Percentiles rank a stretch among this genome's conserved stretches.
Conservation (phyloP, 441 rosid species). For the Cnidoscolus chayamansa region DNA sequence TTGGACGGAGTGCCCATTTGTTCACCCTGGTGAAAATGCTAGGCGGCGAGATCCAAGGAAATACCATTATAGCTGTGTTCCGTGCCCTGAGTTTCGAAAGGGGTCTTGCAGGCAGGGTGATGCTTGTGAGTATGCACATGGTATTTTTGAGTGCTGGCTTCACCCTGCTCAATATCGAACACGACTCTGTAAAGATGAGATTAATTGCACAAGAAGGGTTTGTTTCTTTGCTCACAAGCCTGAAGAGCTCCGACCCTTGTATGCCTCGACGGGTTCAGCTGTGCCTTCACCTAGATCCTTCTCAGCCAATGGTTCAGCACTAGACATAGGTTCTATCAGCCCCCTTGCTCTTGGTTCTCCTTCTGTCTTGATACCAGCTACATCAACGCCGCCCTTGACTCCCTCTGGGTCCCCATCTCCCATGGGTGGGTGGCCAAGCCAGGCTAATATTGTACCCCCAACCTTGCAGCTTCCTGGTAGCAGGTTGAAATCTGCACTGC, state of each 20-base stretch:
- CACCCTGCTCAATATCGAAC: slow-evolving; percentile 88
- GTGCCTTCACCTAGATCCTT: slow-evolving; percentile 69
- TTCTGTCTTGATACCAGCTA: slow-evolving; percentile 38
- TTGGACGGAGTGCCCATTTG: slow-evolving; percentile 89
- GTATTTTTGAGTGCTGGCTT: slow-evolving; percentile 84
- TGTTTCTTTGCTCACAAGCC: slow-evolving; percentile 76
- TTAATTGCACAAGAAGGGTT: slow-evolving; percentile 55
- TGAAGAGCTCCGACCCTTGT: slow-evolving; percentile 69
- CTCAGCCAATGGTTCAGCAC: slow-evolving; percentile 43
- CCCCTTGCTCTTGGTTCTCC: slow-evolving; percentile 64
- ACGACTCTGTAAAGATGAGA: slow-evolving; percentile 68
- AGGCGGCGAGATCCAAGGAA: slow-evolving; percentile 77
- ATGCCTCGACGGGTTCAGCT: slow-evolving; percentile 68
- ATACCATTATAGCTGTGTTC: slow-evolving; percentile 65
- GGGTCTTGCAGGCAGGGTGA: slow-evolving; percentile 68
- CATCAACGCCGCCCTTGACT: slow-evolving; percentile 56
- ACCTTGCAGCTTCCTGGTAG: slow-evolving; percentile 75
- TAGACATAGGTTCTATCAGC: slow-evolving; percentile 60
- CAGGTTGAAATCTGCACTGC: slow-evolving; percentile 54
- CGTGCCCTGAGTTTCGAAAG: slow-evolving; percentile 70
- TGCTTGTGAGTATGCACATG: slow-evolving; percentile 76
- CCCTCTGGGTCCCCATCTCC: slow-evolving; percentile 62
- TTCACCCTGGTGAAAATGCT: slow-evolving; percentile 84
- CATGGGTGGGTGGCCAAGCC: slow-evolving; percentile 58
- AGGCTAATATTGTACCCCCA: slow-evolving; percentile 46